Percentiles rank a stretch among this genome's conserved stretches.
Conservation (phyloP, 1,139 yeast species). For the Scheffersomyces segobiensis region DNA sequence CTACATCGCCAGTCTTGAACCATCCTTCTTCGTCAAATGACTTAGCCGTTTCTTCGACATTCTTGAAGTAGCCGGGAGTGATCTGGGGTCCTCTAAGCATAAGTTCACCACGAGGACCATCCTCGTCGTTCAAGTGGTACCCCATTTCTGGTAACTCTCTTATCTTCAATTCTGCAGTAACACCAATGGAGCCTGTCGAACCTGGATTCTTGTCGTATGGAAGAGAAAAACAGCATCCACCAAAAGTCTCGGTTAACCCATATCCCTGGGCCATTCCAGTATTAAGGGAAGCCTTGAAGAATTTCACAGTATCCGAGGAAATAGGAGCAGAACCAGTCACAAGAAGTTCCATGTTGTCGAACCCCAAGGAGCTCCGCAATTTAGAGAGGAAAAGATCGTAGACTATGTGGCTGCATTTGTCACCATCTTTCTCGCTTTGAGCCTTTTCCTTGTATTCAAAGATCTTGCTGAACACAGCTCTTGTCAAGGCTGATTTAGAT, state of each 20-base stretch:
- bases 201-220: conserved; percentile 53
- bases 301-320: conserved; percentile 56
- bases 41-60: conserved; percentile 24
- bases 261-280: conserved; percentile 69
- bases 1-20: conserved; percentile 30
- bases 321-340: conserved; percentile 79
- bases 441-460: conserved; percentile 18
- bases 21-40: conserved; percentile 24
- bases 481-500: conserved; percentile 13
- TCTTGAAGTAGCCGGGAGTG: conserved; percentile 24
- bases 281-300: conserved; percentile 62
- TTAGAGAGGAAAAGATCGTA: conserved; percentile 56
- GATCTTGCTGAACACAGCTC: conserved; percentile 11
- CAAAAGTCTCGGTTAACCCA: conserved; percentile 76
- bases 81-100: conserved; percentile 28
- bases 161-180: conserved; percentile 57
- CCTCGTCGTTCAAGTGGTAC: conserved; percentile 44
- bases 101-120: conserved; percentile 28
- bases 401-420: conserved; percentile 28
- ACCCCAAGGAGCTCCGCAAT: conserved; percentile 58
- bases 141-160: conserved; percentile 70
- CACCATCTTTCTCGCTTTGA: conserved; percentile 21
- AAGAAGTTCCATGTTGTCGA: conserved; percentile 45
- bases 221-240: conserved; percentile 53
- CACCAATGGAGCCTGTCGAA: conserved; percentile 61